Evolutionary conservation across 352 stramenopile genomes (phyloP).

Genomic region (Thraustochytrium sp.): DNA sequence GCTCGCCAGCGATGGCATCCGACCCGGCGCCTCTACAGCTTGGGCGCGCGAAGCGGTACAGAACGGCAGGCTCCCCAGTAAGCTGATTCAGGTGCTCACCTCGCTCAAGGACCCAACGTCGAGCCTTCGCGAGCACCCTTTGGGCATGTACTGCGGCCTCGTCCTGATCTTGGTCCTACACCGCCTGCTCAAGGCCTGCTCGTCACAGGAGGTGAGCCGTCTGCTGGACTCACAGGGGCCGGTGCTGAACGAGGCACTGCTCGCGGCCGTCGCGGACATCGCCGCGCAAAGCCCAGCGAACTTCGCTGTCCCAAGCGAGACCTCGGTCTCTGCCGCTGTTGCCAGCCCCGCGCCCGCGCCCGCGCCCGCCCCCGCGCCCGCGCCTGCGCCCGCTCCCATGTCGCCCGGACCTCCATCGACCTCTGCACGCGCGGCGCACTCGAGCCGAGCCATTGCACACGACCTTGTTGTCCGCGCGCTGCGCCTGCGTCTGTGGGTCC

Average conservation of each 20-base stretch:
- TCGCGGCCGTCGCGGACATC: background rate
- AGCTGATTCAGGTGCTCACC: background rate
- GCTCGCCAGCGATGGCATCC: background rate
- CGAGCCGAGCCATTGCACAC: background rate
- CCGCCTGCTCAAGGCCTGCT: background rate
- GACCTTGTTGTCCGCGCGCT: background rate
- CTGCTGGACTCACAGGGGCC: background rate
- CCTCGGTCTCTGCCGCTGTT: too few species aligned
- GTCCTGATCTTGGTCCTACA: background rate
- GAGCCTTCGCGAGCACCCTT: background rate
- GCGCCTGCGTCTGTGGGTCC: background rate
- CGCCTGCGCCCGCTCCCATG: background rate
- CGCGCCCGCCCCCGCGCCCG: background rate
- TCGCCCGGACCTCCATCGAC: background rate
- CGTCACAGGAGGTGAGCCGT: background rate
- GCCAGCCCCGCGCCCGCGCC: background rate
- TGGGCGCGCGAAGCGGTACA: background rate
- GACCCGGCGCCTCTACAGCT: background rate
- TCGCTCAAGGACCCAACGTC: background rate
- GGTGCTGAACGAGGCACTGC: background rate
- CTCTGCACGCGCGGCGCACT: background rate
- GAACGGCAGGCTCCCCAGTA: background rate
- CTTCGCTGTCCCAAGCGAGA: too few species aligned
- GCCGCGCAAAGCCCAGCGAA: too few species aligned
- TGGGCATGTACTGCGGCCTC: conserved; percentile 8